Base-by-base conservation (phyloP, 352 stramenopile species). In the Phytophthora tubulina region DNA sequence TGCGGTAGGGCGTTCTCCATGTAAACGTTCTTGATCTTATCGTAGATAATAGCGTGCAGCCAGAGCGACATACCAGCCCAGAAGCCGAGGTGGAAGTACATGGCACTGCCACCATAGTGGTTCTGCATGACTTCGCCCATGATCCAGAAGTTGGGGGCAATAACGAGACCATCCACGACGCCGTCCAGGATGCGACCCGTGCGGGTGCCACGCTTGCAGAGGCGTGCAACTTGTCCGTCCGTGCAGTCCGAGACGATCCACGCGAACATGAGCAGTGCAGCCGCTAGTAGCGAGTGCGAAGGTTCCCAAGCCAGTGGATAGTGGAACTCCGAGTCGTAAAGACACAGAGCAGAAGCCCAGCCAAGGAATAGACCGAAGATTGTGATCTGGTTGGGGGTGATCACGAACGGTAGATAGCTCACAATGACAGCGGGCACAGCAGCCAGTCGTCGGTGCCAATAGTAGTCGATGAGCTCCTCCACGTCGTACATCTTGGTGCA, bases 11-110 rank as follows among this genome's bases (percentile, higher is more conserved):
- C 82, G 60, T 95, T 94, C 70, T 95, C 85, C 88, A 92, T 94
- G 74, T 94, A 95, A 17, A 90, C 86, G 72, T 95, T 95, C 80
- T 95, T 95, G 50, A 95, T 82, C 65, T 93, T 93, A 75, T 95
- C 88, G 71, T 95, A 95, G 42, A 93, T 84, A 59, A 93, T 85
- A 33, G 88, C 88, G 70, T 95, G 88, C 14, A 92, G 52, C 86
- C 88, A 94, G 35, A 94, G 78, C 36, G 86, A 93, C 52, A 95
- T 78, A 6, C 86, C 86, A 0, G 85, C 77, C 54, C 87, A 67
- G 46, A 90, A 83, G 38, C 76, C 74, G 10, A 93, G 60, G 36
- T 76, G 54, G 49, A 86, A 79, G 78, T 90, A 92, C 32, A 80
- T 63, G 53, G 67, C 39, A 15, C 76, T 69, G 42, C 66, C 64